Base-by-base conservation (phyloP, 2,329 filamentous ascomycete species). In the Sphaceloma murrayae region DNA sequence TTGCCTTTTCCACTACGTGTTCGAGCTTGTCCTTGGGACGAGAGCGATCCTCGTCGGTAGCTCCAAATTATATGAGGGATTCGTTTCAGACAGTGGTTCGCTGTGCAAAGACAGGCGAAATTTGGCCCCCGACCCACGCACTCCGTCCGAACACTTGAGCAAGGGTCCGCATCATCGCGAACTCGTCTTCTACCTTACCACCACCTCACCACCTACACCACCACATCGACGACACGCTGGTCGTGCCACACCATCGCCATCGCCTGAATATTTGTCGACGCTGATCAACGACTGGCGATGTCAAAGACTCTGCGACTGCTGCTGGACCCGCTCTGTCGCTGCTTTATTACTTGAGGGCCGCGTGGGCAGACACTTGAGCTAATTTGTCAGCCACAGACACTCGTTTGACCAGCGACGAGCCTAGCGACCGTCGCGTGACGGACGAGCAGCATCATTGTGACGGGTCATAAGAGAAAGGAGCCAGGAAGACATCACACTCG, bases 221-320 rank as follows among this genome's bases (percentile, higher is more conserved):
- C 13, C 13, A 39, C 21, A 10, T 10, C 21, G 16, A 9, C 6
- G n/a, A 24, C 34, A 39, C 34, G 34, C 34, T 16, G 34, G 34
- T 27, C 34, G 34, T 39, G 34, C 34, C 29, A 6, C 34, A 39
- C 2, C 22, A 27, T 3, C 34, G 26, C 34, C 19, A 3, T 26
- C 34, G 22, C 34, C 16, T n/a, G n/a, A n/a, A n/a, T n/a, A 39
- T 16, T 39, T 39, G 6, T 26, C 21, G 5, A n/a, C n/a, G n/a
- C n/a, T n/a, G n/a, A 22, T 14, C 34, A 3, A 7, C 24, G 34
- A n/a, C 34, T 39, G 34, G 34, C 34, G 11, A 39, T 39, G 34
- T 39, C 21, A 26, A 39, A 19, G 34, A 39, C 21, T 7, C 34
- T 39, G 34, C 34, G 34, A 39, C 34, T 39, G 34, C 34, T 39